Evolutionary conservation across 805 yeast species (phyloP).

Genomic region (Torulaspora franciscae): DNA sequence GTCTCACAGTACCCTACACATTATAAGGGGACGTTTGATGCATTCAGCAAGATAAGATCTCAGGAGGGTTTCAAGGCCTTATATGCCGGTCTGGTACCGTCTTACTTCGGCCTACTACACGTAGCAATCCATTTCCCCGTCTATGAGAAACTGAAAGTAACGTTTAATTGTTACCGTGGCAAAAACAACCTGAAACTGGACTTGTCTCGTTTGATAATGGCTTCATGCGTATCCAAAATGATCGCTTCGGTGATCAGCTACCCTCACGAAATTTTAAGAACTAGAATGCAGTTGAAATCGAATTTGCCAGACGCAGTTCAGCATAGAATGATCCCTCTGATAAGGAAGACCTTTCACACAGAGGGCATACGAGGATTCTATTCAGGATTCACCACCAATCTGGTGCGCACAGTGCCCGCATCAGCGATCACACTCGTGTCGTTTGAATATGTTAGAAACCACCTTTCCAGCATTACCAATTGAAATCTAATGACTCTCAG

Average conservation of each 20-base stretch:
- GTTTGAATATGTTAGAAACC: slow-evolving; percentile 71
- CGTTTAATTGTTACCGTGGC: slow-evolving; percentile 38
- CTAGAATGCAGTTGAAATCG: slow-evolving; percentile 69
- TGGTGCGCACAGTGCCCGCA: slow-evolving; percentile 89
- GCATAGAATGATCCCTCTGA: slow-evolving; percentile 26
- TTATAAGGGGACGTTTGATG: slow-evolving; percentile 74
- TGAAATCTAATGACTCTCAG: background rate
- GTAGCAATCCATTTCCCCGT: slow-evolving; percentile 96
- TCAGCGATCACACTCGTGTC: slow-evolving; percentile 92
- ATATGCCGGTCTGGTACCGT: slow-evolving; percentile 86
- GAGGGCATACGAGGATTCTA: slow-evolving; percentile 85
- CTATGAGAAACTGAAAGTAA: slow-evolving; percentile 72
- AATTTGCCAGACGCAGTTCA: slow-evolving; percentile 29
- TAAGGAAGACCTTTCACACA: slow-evolving; percentile 34
- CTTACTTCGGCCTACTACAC: slow-evolving; percentile 82
- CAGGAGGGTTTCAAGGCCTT: slow-evolving; percentile 78
- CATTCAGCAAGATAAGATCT: slow-evolving; percentile 69
- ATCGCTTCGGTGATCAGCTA: slow-evolving; percentile 83
- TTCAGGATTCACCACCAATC: slow-evolving; percentile 80
- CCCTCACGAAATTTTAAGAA: slow-evolving; percentile 92
- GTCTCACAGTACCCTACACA: slow-evolving; percentile 26
- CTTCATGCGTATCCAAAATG: slow-evolving; percentile 81
- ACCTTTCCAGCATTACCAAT: slow-evolving; percentile 34
- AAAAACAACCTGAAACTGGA: slow-evolving; percentile 23
- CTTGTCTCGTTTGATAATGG: slow-evolving; percentile 47